Evolutionary conservation across 768 basidiomycete genomes (phyloP).

Genomic region (Multifurca ochricompacta): DNA sequence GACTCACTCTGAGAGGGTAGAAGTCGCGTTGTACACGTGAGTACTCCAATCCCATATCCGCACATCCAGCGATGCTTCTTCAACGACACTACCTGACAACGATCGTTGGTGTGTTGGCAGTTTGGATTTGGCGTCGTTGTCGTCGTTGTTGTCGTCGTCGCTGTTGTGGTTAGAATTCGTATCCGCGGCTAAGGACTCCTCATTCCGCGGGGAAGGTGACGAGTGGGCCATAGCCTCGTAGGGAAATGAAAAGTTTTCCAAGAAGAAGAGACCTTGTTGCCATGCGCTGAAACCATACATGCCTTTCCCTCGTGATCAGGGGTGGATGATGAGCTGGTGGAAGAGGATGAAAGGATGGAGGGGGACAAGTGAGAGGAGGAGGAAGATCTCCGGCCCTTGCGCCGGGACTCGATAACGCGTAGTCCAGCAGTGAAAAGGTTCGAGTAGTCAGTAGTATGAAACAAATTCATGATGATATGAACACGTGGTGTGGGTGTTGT

Average conservation of each 20-base stretch:
- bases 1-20: slow-evolving; percentile 3
- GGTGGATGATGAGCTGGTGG: background rate
- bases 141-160: too few species aligned
- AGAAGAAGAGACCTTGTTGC: background rate
- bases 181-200: background rate
- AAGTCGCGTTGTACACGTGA: slow-evolving; percentile 1
- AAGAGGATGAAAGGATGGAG: background rate
- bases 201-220: background rate
- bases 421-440: slow-evolving; percentile 19
- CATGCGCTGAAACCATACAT: too few species aligned
- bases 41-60: slow-evolving; percentile 16
- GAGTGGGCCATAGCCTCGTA: slow-evolving; percentile 3
- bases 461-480: background rate
- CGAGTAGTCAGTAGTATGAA: slow-evolving; percentile 17
- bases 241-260: slow-evolving; percentile 7
- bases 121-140: background rate
- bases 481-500: background rate
- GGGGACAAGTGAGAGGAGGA: background rate
- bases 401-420: slow-evolving; percentile 13
- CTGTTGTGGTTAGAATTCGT: background rate
- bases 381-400: background rate
- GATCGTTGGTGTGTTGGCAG: background rate
- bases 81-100: background rate
- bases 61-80: slow-evolving; percentile 5
- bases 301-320: background rate